Base-by-base conservation (phyloP, 176 grass and related monocot species). In the Tillandsia fasciculata region DNA sequence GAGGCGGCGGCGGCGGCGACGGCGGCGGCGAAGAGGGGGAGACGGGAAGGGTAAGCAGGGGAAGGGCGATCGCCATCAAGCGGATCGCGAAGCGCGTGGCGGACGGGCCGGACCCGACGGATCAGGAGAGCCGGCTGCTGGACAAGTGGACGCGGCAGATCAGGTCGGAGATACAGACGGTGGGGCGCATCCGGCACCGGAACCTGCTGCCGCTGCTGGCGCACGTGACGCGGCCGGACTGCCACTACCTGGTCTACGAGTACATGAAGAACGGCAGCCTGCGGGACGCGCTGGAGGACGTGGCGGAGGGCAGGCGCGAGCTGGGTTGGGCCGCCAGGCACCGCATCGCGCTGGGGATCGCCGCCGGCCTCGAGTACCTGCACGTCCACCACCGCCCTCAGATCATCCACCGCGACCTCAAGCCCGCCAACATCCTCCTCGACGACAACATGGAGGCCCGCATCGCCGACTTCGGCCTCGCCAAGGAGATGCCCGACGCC, bases 231-330 rank as follows among this genome's bases (percentile, higher is more conserved):
- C 84, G 83, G 0, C 76, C 89, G 0, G 83, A 90, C 70, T 87
- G 87, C 76, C 86, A 97, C 83, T 97, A 85, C 79, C 87, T 92
- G 11, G 71, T 97, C 1, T 92, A 97, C 79, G 89, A 97, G 77
- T 97, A 73, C 84, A 97, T 97, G 94, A 87, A 78, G 33, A 83
- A 87, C 20, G 94, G 94, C 27, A 90, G 89, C 81, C 80, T 93
- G 22, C 84, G 79, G 68, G 67, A 78, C 14, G 74, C 78, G 4
- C 81, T 97, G 42, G 78, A 52, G 52, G 1, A 26, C 14, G 52
- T 2, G 8, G 48, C n/a, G 11, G 2, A 33, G 2, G 68, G 20
- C 20, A 33, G 5, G 2, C 12, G 52, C 8, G 15, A 2, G 23
- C 82, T 97, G 3, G 26, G 52, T 8, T 97, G 94, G 94, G 74